Base-by-base conservation (phyloP, 1,139 yeast species). In the Hyphopichia khmerensis region DNA sequence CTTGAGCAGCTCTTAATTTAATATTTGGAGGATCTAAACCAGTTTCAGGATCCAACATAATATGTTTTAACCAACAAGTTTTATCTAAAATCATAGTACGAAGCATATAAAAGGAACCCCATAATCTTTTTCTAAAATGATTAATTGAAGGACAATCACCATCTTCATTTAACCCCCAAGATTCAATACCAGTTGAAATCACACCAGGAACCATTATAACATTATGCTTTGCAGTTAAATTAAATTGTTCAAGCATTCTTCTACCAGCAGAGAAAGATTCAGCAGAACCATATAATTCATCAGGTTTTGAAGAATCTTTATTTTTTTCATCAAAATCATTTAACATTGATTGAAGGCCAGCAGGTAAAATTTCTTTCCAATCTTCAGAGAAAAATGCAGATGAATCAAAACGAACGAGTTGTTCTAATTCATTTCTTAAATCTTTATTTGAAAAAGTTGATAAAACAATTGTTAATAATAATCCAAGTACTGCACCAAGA, bases 31-130 rank as follows among this genome's bases (percentile, higher is more conserved):
- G 99, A 60, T 93, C 99, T 35, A 93, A 67, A 0, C 99, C 99
- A 0, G 99, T 91, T 46, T 80, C 83, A 0, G 89, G 84, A 61
- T 95, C 98, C 36, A 93, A 71, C 86, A 83, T 86, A 36, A 93
- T 79, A 60, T 90, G 96, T 58, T 86, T 84, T 48, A 93, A 72
- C 99, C 99, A 95, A 64, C 99, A 93, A 2, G 82, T 63, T 62
- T 93, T 93, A 56, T 93, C 97, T 43, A 91, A 69, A 30, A 93
- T 75, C 98, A 93, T 93, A 2, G 96, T 84, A 50, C 88, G 75
- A 44, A 93, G 69, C 99, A 93, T 93, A 60, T 87, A 90, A 71
- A 91, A 91, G 1, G 96, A 87, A 0, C 99, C 99, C 99, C 99
- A 93, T 43, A 93, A 64, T 48, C 98, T 72, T 59, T 90, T 91